These are phyloP conservation scores for Debaryomyces subglobosus DNA, from an alignment of 1,139 yeast species.

Conservation along the genomic window DNA sequence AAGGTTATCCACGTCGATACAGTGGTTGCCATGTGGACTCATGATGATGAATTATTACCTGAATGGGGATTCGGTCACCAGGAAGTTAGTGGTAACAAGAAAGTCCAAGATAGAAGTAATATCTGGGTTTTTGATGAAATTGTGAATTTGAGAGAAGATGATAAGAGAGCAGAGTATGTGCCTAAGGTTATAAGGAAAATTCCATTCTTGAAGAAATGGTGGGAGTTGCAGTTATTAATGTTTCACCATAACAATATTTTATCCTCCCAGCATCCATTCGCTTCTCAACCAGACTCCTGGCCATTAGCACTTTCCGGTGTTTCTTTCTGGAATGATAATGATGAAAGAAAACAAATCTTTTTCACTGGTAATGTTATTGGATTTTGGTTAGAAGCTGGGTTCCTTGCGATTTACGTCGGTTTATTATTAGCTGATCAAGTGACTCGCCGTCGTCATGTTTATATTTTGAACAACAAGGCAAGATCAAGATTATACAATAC, in stretches of 20 bases:
- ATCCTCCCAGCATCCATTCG: conserved; percentile 91
- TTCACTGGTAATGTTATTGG: conserved; percentile 89
- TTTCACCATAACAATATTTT: conserved; percentile 89
- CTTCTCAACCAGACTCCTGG: conserved; percentile 92
- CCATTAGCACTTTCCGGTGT: conserved; percentile 92
- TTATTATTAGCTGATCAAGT: conserved; percentile 71
- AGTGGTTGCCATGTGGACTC: conserved; percentile 95
- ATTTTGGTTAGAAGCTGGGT: conserved; percentile 83
- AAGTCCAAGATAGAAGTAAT: conserved; percentile 65
- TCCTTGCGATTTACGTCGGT: conserved; percentile 68
- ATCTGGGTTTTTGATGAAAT: conserved; percentile 81
- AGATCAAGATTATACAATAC: conserved; percentile 79
- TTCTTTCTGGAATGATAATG: conserved; percentile 89
- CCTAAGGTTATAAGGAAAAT: conserved; percentile 60
- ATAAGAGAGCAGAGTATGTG: conserved; percentile 59
- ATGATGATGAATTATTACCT: conserved; percentile 76
- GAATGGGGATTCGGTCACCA: conserved; percentile 94
- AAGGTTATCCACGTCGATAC: conserved; percentile 82
- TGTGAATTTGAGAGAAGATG: conserved; percentile 54
- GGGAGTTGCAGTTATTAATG: conserved; percentile 87
- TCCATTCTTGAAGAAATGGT: conserved; percentile 84
- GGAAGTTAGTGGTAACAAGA: conserved; percentile 94
- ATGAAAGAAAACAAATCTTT: conserved; percentile 70
- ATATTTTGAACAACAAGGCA: conserved; percentile 60
- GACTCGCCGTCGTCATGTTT: conserved; percentile 70